Conservation (phyloP, 495 filamentous ascomycete species). For the Aspergillus nanangensis region DNA sequence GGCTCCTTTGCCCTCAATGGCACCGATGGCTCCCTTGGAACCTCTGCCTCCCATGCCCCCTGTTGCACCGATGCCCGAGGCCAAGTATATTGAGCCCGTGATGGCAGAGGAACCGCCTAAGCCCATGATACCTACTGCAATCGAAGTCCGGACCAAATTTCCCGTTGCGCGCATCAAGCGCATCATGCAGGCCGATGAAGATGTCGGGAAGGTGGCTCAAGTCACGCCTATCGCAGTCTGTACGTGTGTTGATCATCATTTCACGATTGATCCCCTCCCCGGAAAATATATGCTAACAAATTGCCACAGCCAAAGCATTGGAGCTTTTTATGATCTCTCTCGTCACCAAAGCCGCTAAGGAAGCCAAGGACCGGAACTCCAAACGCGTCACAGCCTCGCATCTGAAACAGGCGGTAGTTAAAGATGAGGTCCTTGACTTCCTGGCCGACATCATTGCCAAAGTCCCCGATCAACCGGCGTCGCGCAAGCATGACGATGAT, state of each 20-base stretch:
- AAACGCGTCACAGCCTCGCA: slow-evolving; percentile 88
- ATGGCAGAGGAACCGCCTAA: slow-evolving; percentile 12
- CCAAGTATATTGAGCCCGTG: slow-evolving; percentile 39
- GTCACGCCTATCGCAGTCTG: slow-evolving; percentile 92
- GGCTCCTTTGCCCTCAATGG: no score
- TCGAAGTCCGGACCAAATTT: slow-evolving; percentile 91
- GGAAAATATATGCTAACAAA: no score
- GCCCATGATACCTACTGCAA: slow-evolving; percentile 4
- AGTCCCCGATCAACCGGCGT: slow-evolving; percentile 65
- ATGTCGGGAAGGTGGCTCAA: slow-evolving; percentile 97
- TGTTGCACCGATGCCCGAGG: no score
- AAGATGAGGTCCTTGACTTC: slow-evolving; percentile 90
- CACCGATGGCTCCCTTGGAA: no score
- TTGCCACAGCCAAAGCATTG: slow-evolving; percentile 81
- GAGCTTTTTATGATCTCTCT: slow-evolving; percentile 97
- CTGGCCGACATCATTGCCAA: slow-evolving; percentile 85
- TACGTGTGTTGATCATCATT: no score
- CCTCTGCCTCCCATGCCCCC: no score
- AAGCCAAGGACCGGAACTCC: slow-evolving; percentile 73
- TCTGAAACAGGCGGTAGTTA: slow-evolving; percentile 81
- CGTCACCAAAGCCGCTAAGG: slow-evolving; percentile 78
- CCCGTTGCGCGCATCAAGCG: slow-evolving; percentile 97
- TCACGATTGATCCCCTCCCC: no score
- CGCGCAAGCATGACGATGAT: slow-evolving; percentile 51
- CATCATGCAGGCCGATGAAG: slow-evolving; percentile 99